These are phyloP conservation scores for Stephania cephalantha DNA, from an alignment of 164 flowering plant species.

Conservation along the genomic window DNA sequence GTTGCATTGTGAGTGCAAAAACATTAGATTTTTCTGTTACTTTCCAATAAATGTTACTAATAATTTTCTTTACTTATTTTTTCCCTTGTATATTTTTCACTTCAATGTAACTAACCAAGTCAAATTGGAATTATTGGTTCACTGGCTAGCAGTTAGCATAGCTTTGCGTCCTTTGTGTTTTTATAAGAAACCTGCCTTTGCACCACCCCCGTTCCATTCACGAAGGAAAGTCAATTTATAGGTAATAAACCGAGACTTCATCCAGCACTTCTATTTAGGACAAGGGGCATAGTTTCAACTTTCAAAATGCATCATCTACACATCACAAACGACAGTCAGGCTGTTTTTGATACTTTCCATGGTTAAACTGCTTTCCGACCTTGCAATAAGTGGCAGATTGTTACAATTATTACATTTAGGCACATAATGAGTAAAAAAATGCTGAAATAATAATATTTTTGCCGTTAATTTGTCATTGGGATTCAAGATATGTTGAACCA, in stretches of 20 bases:
- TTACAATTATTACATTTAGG: too few species aligned
- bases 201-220: not conserved
- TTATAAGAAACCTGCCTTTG: not conserved
- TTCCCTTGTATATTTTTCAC: too few species aligned
- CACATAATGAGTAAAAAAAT: too few species aligned
- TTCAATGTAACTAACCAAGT: not conserved
- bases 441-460: too few species aligned
- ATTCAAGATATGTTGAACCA: not conserved
- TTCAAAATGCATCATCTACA: too few species aligned
- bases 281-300: too few species aligned
- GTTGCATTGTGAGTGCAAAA: slow-evolving; percentile 31
- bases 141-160: not conserved
- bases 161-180: not conserved
- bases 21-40: not conserved
- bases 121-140: not conserved
- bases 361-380: too few species aligned
- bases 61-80: not conserved
- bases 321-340: too few species aligned
- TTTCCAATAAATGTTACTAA: not conserved
- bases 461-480: not conserved
- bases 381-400: too few species aligned
- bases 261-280: not conserved
- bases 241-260: too few species aligned
- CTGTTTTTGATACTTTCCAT: too few species aligned
- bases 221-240: too few species aligned